A percentile compares a stretch with the other conserved stretches of the same genome.
Conservation (phyloP, 441 rosid species). For the Bocquillonia castaneifolia region DNA sequence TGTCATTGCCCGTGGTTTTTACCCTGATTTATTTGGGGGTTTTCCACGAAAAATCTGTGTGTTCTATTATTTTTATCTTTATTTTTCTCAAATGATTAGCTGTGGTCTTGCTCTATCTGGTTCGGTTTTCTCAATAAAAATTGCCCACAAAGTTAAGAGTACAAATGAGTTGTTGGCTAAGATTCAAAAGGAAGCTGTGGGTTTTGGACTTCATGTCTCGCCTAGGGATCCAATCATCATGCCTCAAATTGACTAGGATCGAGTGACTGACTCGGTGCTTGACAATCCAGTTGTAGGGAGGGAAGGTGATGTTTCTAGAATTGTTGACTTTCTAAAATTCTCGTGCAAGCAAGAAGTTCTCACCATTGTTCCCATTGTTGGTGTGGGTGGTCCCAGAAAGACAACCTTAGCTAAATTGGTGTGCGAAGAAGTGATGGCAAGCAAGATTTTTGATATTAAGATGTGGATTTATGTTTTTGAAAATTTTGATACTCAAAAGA, state of each 20-base stretch:
- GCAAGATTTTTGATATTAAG: slow-evolving; percentile 7
- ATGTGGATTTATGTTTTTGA: slow-evolving; percentile 22
- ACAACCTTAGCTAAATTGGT: slow-evolving; percentile 28
- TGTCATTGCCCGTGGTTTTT: too few species aligned
- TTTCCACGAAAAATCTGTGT: too few species aligned
- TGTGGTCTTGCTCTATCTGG: too few species aligned
- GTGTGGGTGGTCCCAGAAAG: slow-evolving; percentile 28
- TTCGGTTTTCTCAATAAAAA: not conserved
- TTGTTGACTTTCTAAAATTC: not conserved
- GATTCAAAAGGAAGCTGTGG: not conserved
- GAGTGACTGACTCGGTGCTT: slow-evolving; percentile 5
- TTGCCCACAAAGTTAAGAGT: not conserved
- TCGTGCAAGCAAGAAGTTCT: not conserved
- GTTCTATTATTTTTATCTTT: too few species aligned
- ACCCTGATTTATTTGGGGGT: too few species aligned
- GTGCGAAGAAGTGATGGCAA: slow-evolving; percentile 12
- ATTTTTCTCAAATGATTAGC: too few species aligned
- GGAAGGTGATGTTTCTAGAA: slow-evolving; percentile 6
- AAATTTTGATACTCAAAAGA: not conserved
- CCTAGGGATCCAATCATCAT: not conserved
- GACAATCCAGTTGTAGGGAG: slow-evolving; percentile 3
- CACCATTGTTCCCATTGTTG: slow-evolving; percentile 16
- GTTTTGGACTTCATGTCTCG: not conserved
- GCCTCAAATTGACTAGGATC: not conserved
- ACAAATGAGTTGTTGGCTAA: not conserved